A percentile compares a stretch with the other conserved stretches of the same genome.
phyloP scores from a whole-genome alignment of 208 protist genomes.

The Leptomonas seymouri region DNA sequence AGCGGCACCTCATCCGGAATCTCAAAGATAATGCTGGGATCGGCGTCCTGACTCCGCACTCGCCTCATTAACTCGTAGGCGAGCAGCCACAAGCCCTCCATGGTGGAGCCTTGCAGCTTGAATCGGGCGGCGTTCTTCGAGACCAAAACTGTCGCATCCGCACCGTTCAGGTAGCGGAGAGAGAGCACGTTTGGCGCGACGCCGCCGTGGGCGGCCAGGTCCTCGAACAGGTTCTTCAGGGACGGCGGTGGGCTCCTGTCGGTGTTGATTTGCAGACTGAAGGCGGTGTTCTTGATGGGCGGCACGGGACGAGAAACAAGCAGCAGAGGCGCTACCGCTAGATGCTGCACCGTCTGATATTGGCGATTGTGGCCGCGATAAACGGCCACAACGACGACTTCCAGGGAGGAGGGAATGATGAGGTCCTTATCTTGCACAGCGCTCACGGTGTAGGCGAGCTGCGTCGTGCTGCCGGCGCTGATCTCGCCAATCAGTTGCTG shows the following conservation, averaged over 20 bases:
- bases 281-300: conserved; percentile 72
- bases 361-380: conserved; percentile 43
- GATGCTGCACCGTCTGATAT: conserved; percentile 38
- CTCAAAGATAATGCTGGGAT: conserved; percentile 36
- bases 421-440: conserved; percentile 41
- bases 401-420: conserved; percentile 81
- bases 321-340: conserved; percentile 61
- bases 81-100: conserved; percentile 91
- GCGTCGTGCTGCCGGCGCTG: conserved; percentile 23
- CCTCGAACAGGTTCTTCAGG: conserved; percentile 83
- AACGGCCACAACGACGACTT: conserved; percentile 48
- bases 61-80: conserved; percentile 69
- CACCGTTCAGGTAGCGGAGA: conserved; percentile 83
- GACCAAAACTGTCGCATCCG: conserved; percentile 90
- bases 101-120: conserved; percentile 77
- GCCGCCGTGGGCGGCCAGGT: conserved; percentile 53
- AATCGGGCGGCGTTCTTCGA: conserved; percentile 93
- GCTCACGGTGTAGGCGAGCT: conserved; percentile 49
- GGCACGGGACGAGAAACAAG: conserved; percentile 63
- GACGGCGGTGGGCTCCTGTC: conserved; percentile 68
- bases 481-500: conserved; percentile 40
- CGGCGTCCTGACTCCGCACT: conserved; percentile 51
- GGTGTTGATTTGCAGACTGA: conserved; percentile 92
- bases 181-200: conserved; percentile 76
- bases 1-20: conserved; percentile 84